A percentile compares a stretch with the other conserved stretches of the same genome.
phyloP scores from a whole-genome alignment of 1,139 yeast species.

The Hyphopichia buzzinii region DNA sequence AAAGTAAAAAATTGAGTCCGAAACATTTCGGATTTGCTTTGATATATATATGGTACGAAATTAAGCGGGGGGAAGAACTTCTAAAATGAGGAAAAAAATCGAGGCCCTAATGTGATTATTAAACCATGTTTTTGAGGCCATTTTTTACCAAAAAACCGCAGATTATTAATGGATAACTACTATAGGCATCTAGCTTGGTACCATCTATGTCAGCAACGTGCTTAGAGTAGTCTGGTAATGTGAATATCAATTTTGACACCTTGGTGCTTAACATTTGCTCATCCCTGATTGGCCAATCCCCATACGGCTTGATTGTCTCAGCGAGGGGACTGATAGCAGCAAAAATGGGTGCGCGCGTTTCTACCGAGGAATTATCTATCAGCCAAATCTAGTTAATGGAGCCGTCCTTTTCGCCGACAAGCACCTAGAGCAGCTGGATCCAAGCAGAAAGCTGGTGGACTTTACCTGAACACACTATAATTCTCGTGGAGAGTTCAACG shows the following conservation, averaged over 20 bases:
- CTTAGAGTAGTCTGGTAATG: too few relatives aligned
- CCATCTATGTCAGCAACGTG: too few relatives aligned
- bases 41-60: background rate
- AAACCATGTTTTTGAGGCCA: background rate
- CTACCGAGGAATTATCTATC: background rate
- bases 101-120: background rate
- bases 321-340: conserved; percentile 1
- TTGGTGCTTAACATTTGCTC: conserved; percentile 1
- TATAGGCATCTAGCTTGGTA: too few relatives aligned
- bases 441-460: too few relatives aligned
- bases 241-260: too few relatives aligned
- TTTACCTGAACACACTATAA: too few relatives aligned
- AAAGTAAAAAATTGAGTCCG: background rate
- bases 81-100: background rate
- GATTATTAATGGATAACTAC: too few relatives aligned
- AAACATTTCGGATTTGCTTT: background rate
- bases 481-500: too few relatives aligned
- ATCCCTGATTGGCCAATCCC: background rate
- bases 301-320: background rate
- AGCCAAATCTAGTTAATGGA: too few relatives aligned
- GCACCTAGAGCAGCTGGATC: too few relatives aligned
- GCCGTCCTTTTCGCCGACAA: too few relatives aligned
- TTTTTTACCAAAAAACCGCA: too few relatives aligned
- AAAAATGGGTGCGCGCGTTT: background rate
- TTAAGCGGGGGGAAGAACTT: background rate